phyloP scores from a whole-genome alignment of 176 grass and related monocot genomes.

The Poa annua region DNA sequence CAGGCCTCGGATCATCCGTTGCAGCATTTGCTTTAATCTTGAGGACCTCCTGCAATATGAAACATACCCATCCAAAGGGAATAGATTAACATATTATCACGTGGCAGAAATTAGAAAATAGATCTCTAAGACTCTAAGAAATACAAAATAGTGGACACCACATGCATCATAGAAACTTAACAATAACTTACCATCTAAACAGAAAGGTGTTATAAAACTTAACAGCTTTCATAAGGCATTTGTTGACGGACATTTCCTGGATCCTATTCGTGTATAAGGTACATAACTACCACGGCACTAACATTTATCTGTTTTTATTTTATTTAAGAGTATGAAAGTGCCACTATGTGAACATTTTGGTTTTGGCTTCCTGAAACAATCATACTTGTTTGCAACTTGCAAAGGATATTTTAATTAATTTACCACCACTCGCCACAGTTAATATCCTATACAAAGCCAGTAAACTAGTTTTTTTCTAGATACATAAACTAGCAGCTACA shows the following conservation, averaged over 20 bases:
- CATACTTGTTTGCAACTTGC: neutral
- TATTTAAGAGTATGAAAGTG: neutral
- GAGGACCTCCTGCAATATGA: constrained; percentile 53
- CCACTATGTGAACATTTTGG: neutral
- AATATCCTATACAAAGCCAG: neutral
- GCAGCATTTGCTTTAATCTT: constrained; percentile 48
- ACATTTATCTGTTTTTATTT: constrained; percentile 3
- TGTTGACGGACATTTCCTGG: neutral
- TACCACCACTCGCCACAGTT: neutral
- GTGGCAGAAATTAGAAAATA: neutral
- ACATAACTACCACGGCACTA: neutral
- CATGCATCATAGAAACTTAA: constrained; percentile 8
- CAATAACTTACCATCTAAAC: neutral
- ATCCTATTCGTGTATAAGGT: neutral
- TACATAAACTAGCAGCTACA: neutral
- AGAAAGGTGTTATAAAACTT: neutral
- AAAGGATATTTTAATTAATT: neutral
- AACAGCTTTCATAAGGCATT: neutral
- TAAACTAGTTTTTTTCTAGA: neutral
- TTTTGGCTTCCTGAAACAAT: neutral
- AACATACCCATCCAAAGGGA: constrained; percentile 35
- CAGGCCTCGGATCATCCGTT: constrained; percentile 33
- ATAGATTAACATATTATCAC: constrained; percentile 6
- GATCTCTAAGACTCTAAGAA: neutral
- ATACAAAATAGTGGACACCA: neutral